phyloP scores from a whole-genome alignment of 2,329 filamentous ascomycete species.

The Alternaria tenuissima region DNA sequence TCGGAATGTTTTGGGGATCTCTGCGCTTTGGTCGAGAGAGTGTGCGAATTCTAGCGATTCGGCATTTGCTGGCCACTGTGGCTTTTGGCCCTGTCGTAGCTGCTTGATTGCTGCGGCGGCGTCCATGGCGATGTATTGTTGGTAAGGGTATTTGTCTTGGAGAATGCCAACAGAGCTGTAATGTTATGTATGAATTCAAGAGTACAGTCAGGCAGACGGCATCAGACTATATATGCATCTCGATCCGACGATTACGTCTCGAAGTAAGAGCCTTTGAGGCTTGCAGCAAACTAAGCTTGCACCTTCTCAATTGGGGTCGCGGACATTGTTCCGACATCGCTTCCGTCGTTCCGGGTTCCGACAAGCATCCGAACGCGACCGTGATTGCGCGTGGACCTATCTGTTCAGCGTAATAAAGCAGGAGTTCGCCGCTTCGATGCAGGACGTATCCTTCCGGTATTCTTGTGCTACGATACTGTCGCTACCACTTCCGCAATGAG shows the following conservation, averaged over 20 bases:
- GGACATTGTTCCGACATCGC: conserved; percentile 7
- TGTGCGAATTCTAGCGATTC: conserved; percentile 37
- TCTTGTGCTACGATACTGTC: background rate
- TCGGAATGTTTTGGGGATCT: conserved; percentile 56
- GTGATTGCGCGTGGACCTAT: conserved; percentile 1
- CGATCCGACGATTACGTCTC: conserved; percentile 19
- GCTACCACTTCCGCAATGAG: conserved; percentile 31
- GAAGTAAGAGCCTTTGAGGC: conserved; percentile 9
- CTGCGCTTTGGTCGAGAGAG: conserved; percentile 38
- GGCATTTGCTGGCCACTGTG: conserved; percentile 35
- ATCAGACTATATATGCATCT: conserved; percentile 17
- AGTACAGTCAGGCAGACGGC: background rate
- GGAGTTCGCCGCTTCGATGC: conserved; percentile 22
- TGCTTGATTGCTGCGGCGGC: conserved; percentile 31
- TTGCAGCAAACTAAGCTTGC: conserved; percentile 17
- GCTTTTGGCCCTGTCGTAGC: conserved; percentile 42
- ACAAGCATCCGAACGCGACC: conserved; percentile 9
- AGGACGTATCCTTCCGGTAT: conserved; percentile 12
- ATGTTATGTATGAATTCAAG: background rate
- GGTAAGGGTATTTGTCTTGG: background rate
- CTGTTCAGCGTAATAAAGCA: conserved; percentile 24
- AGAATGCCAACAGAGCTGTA: background rate
- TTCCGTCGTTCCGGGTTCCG: conserved; percentile 16
- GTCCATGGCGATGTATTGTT: conserved; percentile 32
- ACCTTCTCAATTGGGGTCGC: conserved; percentile 29